Conservation (phyloP, 164 flowering plant species). For the Akebia trifoliata region DNA sequence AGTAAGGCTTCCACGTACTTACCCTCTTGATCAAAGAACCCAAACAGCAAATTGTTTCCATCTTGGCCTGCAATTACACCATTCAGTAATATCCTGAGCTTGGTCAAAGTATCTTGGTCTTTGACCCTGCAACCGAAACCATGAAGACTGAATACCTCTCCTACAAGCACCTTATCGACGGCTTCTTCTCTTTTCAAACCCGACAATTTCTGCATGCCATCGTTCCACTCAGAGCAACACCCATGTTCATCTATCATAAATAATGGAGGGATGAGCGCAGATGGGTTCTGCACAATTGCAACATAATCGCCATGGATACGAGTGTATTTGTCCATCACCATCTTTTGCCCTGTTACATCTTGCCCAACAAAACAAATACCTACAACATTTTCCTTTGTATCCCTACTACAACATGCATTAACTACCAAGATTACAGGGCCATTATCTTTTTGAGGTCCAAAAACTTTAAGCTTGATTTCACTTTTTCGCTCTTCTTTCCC, state of each 20-base stretch:
- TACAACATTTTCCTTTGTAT: slow-evolving; percentile 37
- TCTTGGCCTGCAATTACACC: slow-evolving; percentile 49
- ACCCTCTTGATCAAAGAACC: slow-evolving; percentile 46
- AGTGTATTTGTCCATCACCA: slow-evolving; percentile 58
- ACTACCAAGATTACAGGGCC: slow-evolving; percentile 49
- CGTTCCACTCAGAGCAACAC: slow-evolving; percentile 69
- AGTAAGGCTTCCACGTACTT: slow-evolving; percentile 59
- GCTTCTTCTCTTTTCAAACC: slow-evolving; percentile 62
- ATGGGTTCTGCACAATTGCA: slow-evolving; percentile 53
- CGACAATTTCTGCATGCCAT: slow-evolving; percentile 60
- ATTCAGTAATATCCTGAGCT: slow-evolving; percentile 51
- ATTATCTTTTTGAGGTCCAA: slow-evolving; percentile 32
- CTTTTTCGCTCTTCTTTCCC: slow-evolving; percentile 63
- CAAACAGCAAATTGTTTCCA: slow-evolving; percentile 50
- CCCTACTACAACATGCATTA: slow-evolving; percentile 78
- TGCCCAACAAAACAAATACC: slow-evolving; percentile 81
- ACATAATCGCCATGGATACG: slow-evolving; percentile 65
- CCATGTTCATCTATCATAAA: slow-evolving; percentile 63
- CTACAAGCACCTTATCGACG: slow-evolving; percentile 48
- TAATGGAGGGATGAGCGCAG: slow-evolving; percentile 72
- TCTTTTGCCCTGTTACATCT: slow-evolving; percentile 59
- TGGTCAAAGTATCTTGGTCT: slow-evolving; percentile 63
- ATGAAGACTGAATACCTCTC: slow-evolving; percentile 60
- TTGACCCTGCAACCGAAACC: slow-evolving; percentile 55
- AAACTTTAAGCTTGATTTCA: slow-evolving; percentile 62